phyloP scores from a whole-genome alignment of 768 basidiomycete genomes.

The Mycena vulgaris region DNA sequence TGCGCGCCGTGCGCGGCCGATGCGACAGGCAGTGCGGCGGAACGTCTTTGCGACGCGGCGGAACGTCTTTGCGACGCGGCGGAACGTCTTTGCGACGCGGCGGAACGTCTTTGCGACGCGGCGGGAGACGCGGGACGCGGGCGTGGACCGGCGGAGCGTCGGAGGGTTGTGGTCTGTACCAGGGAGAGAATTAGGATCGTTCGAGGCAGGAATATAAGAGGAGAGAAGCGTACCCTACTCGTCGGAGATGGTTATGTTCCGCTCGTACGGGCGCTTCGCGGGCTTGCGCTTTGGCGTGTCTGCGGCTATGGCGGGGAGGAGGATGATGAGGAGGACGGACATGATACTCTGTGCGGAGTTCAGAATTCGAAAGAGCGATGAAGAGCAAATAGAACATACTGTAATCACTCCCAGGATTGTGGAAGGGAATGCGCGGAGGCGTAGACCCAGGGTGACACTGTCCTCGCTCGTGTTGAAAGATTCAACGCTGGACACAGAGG shows the following conservation, averaged over 20 bases:
- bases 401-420: not conserved
- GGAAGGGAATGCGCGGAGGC: not conserved
- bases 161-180: conserved; percentile 1
- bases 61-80: conserved; percentile 23
- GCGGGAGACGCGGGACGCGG: not conserved
- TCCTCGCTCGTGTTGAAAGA: too few species aligned
- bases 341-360: not conserved
- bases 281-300: not conserved
- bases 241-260: not conserved
- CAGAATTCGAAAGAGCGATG: not conserved
- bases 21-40: too few species aligned
- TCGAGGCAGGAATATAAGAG: not conserved
- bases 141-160: not conserved
- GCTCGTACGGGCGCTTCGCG: not conserved
- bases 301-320: not conserved
- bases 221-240: conserved; percentile 4
- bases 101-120: conserved; percentile 7
- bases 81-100: conserved; percentile 18
- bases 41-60: too few species aligned
- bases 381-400: not conserved
- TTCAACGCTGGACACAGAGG: too few species aligned
- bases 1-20: not conserved
- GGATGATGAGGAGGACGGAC: not conserved
- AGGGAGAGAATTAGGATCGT: not conserved
- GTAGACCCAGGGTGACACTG: too few species aligned